Evolutionary conservation across 345 rosid species (phyloP).

Genomic region (Crucihimalaya himalaica): DNA sequence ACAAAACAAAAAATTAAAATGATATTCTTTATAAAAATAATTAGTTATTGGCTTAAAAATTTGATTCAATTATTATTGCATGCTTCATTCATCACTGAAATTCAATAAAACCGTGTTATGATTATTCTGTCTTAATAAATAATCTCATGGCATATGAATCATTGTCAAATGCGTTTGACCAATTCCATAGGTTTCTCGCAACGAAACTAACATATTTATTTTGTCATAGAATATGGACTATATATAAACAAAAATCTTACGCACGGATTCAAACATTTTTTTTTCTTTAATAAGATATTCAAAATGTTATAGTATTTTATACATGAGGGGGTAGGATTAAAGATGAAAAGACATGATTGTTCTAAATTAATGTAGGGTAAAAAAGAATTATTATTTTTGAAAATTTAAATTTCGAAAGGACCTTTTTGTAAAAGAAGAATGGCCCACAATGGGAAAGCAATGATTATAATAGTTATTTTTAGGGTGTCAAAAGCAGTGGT

Average conservation of each 20-base stretch:
- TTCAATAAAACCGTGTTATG: neutral
- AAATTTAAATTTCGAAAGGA: slow-evolving; percentile 29
- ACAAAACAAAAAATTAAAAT: no score
- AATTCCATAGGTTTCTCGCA: slow-evolving; percentile 6
- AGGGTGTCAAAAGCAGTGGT: slow-evolving; percentile 38
- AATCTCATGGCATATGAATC: neutral
- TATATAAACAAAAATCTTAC: neutral
- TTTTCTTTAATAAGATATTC: neutral
- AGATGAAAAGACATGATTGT: slow-evolving; percentile 41
- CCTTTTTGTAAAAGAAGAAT: slow-evolving; percentile 38
- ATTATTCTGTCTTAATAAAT: neutral
- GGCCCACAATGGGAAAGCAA: slow-evolving; percentile 37
- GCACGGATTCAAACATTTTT: slow-evolving; percentile 10
- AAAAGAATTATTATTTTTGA: slow-evolving; percentile 16
- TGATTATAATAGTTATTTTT: slow-evolving; percentile 26
- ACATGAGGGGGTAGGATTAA: slow-evolving; percentile 27
- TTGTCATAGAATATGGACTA: neutral
- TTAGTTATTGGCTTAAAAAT: slow-evolving; percentile 3
- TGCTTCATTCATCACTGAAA: slow-evolving; percentile 17
- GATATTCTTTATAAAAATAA: no score
- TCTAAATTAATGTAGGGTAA: slow-evolving; percentile 23
- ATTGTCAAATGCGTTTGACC: slow-evolving; percentile 22
- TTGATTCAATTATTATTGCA: slow-evolving; percentile 25
- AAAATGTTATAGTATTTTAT: neutral
- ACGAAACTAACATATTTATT: neutral